Evolutionary conservation across 129 eudicot genomes (phyloP).

Genomic region (Chrysanthemum makinoi): DNA sequence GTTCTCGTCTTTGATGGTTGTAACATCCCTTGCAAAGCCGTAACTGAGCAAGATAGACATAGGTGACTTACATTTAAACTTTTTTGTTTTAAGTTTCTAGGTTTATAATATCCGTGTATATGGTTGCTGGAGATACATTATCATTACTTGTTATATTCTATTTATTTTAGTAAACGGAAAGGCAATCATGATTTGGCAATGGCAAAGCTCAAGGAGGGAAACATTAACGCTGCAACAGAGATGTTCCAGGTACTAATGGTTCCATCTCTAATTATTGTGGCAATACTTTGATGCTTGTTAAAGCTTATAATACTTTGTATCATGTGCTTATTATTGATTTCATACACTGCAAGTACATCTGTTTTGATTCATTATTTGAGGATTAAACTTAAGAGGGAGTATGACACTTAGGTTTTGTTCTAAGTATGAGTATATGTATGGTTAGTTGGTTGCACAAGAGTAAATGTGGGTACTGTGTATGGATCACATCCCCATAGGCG

Average conservation of each 20-base stretch:
- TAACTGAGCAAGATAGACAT: conserved; percentile 61
- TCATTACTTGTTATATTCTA: neutral
- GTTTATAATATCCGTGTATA: no score
- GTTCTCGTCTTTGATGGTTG: conserved; percentile 91
- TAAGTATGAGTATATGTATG: no score
- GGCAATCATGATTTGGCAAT: conserved; percentile 62
- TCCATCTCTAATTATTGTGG: neutral
- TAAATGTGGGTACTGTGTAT: no score
- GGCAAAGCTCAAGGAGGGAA: conserved; percentile 74
- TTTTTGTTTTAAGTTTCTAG: neutral
- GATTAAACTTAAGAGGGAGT: no score
- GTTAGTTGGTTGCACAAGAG: no score
- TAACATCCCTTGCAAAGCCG: conserved; percentile 66
- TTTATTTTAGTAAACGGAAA: conserved; percentile 53
- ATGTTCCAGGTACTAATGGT: conserved; percentile 59
- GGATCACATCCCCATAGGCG: no score
- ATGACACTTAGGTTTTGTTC: no score
- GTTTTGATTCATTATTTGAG: no score
- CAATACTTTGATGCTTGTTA: neutral
- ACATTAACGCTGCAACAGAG: conserved; percentile 65
- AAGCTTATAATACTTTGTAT: neutral
- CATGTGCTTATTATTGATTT: no score
- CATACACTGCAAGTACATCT: no score
- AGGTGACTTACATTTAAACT: conserved; percentile 33
- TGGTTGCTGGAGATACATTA: neutral